phyloP scores from a whole-genome alignment of 2,329 filamentous ascomycete species.

The Colletotrichum sublineola region DNA sequence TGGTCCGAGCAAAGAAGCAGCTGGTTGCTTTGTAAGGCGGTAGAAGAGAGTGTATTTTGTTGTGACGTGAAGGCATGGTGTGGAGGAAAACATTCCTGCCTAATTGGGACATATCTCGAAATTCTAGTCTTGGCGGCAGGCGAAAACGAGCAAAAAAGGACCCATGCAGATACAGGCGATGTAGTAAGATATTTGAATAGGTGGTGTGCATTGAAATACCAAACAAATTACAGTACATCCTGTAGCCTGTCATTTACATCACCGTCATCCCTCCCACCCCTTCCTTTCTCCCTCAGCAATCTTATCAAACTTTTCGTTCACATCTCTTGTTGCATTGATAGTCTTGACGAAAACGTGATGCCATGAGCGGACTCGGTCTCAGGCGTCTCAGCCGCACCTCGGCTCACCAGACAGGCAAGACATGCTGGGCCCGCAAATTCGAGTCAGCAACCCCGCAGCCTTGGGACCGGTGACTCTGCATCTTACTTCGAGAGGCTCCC shows the following conservation, averaged over 20 bases:
- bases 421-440: not conserved
- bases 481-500: not conserved
- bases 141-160: slow-evolving; percentile 7
- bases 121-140: slow-evolving; percentile 17
- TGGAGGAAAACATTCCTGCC: slow-evolving; percentile 23
- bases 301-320: not conserved
- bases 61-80: not conserved
- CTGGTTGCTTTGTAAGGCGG: slow-evolving; percentile 15
- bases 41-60: not conserved
- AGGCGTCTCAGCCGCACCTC: slow-evolving; percentile 4
- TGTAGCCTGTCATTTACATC: not conserved
- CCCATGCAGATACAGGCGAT: slow-evolving; percentile 14
- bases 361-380: not conserved
- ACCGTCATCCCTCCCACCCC: not conserved
- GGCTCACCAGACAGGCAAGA: slow-evolving; percentile 1
- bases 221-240: slow-evolving; percentile 11
- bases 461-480: slow-evolving; percentile 14
- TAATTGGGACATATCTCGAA: slow-evolving; percentile 35
- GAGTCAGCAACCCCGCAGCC: slow-evolving; percentile 17
- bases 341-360: slow-evolving; percentile 33
- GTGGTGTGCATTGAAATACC: slow-evolving; percentile 12
- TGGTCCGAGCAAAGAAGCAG: not conserved
- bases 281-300: not conserved
- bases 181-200: slow-evolving; percentile 22
- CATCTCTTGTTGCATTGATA: not conserved